Evolutionary conservation across 1,284 basidiomycete genomes (phyloP).

Genomic region (Trichosporon inkin): DNA sequence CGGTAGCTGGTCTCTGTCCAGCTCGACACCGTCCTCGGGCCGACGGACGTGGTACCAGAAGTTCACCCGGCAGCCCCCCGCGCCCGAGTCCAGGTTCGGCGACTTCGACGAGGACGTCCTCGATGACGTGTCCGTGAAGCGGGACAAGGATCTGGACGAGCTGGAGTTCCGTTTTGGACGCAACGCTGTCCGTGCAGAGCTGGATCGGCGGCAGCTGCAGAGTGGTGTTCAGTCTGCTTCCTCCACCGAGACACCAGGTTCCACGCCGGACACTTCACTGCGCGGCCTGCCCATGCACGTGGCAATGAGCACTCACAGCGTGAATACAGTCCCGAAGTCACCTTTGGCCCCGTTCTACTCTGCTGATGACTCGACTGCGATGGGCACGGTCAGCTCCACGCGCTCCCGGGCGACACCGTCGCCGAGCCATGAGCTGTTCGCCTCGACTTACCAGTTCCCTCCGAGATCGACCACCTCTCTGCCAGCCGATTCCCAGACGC

Average conservation of each 20-base stretch:
- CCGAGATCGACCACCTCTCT: constrained; percentile 15
- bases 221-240: background rate
- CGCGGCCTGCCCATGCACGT: constrained; percentile 1
- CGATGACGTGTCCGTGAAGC: constrained; percentile 24
- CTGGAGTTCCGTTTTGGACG: constrained; percentile 43
- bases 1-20: constrained; percentile 35
- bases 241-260: constrained; percentile 7
- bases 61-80: background rate
- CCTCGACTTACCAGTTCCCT: constrained; percentile 35
- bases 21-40: background rate
- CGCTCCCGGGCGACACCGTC: constrained; percentile 8
- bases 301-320: background rate
- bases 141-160: constrained; percentile 40
- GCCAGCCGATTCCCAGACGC: background rate
- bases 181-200: constrained; percentile 33
- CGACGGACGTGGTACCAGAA: constrained; percentile 2
- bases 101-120: constrained; percentile 3
- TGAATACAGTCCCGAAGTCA: constrained; percentile 14
- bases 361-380: background rate
- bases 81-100: background rate
- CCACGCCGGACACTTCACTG: background rate
- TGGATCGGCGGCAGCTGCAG: constrained; percentile 26
- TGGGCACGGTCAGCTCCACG: constrained; percentile 1
- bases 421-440: constrained; percentile 23
- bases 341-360: constrained; percentile 30